Evolutionary conservation across 495 filamentous ascomycete species (phyloP).

Genomic region (Penicillium angulare): DNA sequence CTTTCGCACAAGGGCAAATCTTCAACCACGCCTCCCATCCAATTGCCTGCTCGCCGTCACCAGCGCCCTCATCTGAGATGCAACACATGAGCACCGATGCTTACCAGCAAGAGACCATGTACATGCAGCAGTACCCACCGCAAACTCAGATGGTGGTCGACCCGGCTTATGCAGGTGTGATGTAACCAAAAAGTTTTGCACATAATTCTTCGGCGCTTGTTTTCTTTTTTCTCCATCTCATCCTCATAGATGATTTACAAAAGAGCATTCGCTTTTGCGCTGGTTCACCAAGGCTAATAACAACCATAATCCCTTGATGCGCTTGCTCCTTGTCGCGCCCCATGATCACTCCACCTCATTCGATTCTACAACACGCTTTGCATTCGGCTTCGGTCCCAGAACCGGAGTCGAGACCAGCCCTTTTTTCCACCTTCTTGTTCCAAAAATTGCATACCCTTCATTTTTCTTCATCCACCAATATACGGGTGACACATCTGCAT

Average conservation of each 20-base stretch:
- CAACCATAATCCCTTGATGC: constrained; percentile 15
- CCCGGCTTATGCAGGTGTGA: constrained; percentile 32
- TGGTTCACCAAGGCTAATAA: constrained; percentile 17
- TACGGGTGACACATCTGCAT: constrained; percentile 42
- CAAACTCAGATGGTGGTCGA: constrained; percentile 40
- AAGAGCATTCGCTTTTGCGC: constrained; percentile 18
- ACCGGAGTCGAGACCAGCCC: constrained; percentile 26
- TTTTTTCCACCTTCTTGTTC: constrained; percentile 27
- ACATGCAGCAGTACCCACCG: constrained; percentile 31
- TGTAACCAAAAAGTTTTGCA: constrained; percentile 29
- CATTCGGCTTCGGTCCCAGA: constrained; percentile 28
- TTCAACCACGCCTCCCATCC: constrained; percentile 23
- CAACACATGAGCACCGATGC: constrained; percentile 39
- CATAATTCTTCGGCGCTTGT: constrained; percentile 21
- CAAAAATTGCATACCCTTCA: constrained; percentile 49
- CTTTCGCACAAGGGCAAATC: constrained; percentile 42
- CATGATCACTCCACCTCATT: constrained; percentile 8
- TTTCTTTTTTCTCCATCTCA: constrained; percentile 11
- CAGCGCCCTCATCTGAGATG: constrained; percentile 37
- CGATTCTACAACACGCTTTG: constrained; percentile 21
- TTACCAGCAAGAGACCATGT: constrained; percentile 35
- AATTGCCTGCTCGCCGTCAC: constrained; percentile 39
- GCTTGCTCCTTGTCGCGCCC: constrained; percentile 9
- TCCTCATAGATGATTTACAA: constrained; percentile 13
- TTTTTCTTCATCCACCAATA: constrained; percentile 27